Evolutionary conservation across 257 asterid species (phyloP), one percentile per base, ranked within the genome.

Genomic region (Ehretia macrophylla): DNA sequence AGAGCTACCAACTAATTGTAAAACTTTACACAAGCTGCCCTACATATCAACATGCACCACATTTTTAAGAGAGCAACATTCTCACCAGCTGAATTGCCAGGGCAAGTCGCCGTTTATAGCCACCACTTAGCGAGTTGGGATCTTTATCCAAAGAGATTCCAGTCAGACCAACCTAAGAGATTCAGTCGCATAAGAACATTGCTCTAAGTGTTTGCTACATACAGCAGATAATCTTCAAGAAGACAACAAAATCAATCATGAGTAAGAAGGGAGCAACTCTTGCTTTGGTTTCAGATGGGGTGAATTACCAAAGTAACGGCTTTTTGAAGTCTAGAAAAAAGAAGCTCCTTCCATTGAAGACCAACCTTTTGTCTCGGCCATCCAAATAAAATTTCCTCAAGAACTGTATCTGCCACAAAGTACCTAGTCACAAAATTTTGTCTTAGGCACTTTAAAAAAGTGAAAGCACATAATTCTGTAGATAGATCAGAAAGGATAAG

Each of bases 31-130:
- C 19, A 10, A 0, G 58, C 10, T 14, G 8, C 17, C 51, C 32
- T 18, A 48, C 35, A 44, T 16, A 22, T 55, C 27, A 23, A 27
- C 35, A 27, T 27, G 35, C 35, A 27, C 35, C 35, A 27, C 46
- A 11, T 13, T 56, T 11, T 74, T 74, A 51, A 56, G 64, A 51
- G 10, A 62, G 50, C 39, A 62, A n/a, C 58, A 59, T 58, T 58
- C 85, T 75, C 65, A 92, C 99, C 58, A 88, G 75, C 73, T 92
- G 97, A 75, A 92, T 83, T 38, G 97, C 97, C 50, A 88, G 75
- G 68, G 97, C 96, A 74, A 92, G 99, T 35, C 96, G 77, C 55
- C 97, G 95, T 77, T 92, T 92, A 82, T 86, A 86, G 68, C 97
- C 97, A 17, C 99, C 99, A 71, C 97, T 86, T 39, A 88, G 73